Evolutionary conservation across 2,329 filamentous ascomycete genomes (phyloP), one percentile per base, ranked within the genome.

Genomic region (Claviceps sp.): DNA sequence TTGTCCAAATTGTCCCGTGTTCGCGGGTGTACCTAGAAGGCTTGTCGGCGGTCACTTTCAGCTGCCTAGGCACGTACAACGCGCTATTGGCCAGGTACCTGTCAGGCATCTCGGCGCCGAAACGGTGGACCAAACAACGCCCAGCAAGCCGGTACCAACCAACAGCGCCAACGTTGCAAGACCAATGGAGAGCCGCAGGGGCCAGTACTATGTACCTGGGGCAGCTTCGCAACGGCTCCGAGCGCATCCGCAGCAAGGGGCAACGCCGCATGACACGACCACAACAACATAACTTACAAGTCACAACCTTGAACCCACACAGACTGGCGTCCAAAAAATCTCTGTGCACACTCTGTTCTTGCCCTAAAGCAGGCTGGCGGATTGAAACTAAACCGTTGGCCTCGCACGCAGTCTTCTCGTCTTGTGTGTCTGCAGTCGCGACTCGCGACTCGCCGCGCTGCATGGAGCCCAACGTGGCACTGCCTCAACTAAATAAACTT

Each of bases 1-100:
- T 11, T 11, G 24, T 24, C 5, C 24, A 24, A 24, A 24, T 24
- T 24, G 30, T 11, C 30, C 30, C 10, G 30, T 34, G 10, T 4
- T 4, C 30, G 30, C 30, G 30, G 30, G 30, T 34, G 14, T 41
- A 22, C 40, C n/a, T 41, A n/a, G n/a, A 8, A n/a, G 13, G 19
- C 26, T 47, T 37, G 10, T 30, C 44, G 16, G 30, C 26, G 30
- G 30, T 34, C 30, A 11, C 10, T 34, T 11, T 24, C 19, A 17
- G 24, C 44, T 30, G 44, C 53, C 53, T 60, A 64, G 62, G 61
- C 52, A 64, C 61, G 50, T 34, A 26, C 26, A n/a, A 50, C 10
- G 48, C 17, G 47, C 56, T 22, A 66, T 66, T 66, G 64, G 64
- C 47, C 55, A 53, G 55, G 61, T 62, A 57, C 62, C 62, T 62